Percentiles rank a stretch among this genome's conserved stretches.
phyloP scores from a whole-genome alignment of 2,329 filamentous ascomycete genomes.

The Colletotrichum tofieldiae region DNA sequence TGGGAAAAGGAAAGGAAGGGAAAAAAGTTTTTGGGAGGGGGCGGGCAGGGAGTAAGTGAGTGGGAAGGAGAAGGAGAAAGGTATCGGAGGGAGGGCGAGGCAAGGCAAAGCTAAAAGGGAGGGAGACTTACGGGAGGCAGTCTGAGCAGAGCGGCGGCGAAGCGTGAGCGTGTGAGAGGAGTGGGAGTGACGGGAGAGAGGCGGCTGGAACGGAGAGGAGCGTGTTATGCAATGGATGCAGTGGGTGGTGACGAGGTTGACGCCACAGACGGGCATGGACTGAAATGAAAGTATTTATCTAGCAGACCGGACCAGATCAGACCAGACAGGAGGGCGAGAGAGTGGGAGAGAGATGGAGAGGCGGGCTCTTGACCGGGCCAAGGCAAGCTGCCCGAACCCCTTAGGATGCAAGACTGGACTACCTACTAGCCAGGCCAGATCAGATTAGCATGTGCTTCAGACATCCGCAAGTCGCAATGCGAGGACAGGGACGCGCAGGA shows the following conservation, averaged over 20 bases:
- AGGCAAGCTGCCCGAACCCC: conserved; percentile 30
- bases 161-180: not conserved
- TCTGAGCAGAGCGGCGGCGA: not conserved
- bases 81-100: conserved; percentile 26
- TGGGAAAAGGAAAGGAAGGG: conserved; percentile 26
- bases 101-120: conserved; percentile 35
- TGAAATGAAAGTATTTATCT: conserved; percentile 43
- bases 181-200: conserved; percentile 23
- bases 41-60: not conserved
- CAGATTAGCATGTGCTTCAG: conserved; percentile 32
- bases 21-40: conserved; percentile 26
- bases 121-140: conserved; percentile 13
- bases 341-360: not conserved
- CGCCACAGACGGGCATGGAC: conserved; percentile 39
- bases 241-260: conserved; percentile 39
- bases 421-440: conserved; percentile 10
- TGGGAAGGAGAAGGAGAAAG: conserved; percentile 9
- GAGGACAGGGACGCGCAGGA: conserved; percentile 36
- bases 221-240: conserved; percentile 28
- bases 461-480: conserved; percentile 27
- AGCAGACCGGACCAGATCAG: conserved; percentile 4
- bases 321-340: not conserved
- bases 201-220: conserved; percentile 35
- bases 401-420: conserved; percentile 26
- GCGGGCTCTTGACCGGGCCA: conserved; percentile 8